A percentile compares a stretch with the other conserved stretches of the same genome.
Conservation (phyloP, 2,329 filamentous ascomycete species). For the Fusarium fracticaudum region DNA sequence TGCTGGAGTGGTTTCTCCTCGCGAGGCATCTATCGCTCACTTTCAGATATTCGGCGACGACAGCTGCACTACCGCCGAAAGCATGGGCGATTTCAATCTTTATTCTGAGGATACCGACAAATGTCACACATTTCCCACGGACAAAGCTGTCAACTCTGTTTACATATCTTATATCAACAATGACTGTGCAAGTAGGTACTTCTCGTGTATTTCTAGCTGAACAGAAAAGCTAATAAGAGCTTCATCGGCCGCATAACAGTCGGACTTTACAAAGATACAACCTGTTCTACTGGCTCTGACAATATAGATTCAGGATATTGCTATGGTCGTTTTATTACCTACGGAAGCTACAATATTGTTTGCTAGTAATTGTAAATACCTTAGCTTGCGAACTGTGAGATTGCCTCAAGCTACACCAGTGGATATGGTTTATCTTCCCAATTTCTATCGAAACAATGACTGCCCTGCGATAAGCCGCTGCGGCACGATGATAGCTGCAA, state of each 20-base stretch:
- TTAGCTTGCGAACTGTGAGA: not conserved
- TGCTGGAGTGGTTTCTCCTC: not conserved
- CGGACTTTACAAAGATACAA: not conserved
- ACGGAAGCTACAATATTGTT: not conserved
- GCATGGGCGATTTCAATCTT: not conserved
- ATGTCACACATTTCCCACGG: not conserved
- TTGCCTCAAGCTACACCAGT: not conserved
- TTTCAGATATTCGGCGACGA: not conserved
- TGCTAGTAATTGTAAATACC: not conserved
- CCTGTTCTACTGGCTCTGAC: not conserved
- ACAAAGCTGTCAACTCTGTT: not conserved
- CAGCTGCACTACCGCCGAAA: not conserved
- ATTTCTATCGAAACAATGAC: not conserved
- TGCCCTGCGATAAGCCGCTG: not conserved
- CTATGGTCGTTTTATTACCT: not conserved
- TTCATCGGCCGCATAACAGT: not conserved
- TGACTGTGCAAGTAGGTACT: not conserved
- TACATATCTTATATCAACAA: not conserved
- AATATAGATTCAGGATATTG: not conserved
- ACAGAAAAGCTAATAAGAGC: not conserved
- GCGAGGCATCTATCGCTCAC: not conserved
- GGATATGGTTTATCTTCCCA: not conserved
- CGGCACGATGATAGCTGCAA: not conserved
- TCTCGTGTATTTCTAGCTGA: fast-evolving
- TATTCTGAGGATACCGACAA: not conserved